Conservation (phyloP, 768 basidiomycete species). For the Russula vinacea region DNA sequence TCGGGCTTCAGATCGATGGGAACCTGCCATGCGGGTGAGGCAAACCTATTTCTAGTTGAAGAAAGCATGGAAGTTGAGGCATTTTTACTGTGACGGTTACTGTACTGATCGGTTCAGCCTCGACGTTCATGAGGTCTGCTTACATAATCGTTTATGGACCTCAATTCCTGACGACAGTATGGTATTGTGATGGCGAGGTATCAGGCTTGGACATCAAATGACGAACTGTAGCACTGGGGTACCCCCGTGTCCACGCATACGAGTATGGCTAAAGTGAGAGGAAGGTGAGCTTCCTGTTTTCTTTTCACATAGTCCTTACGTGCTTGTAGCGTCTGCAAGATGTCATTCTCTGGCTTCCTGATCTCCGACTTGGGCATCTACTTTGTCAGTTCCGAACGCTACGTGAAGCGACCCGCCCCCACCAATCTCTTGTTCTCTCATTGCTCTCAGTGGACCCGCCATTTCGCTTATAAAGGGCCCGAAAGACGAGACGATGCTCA, state of each 20-base stretch:
- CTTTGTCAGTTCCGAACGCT: not conserved
- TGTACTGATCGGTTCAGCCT: not conserved
- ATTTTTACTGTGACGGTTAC: not conserved
- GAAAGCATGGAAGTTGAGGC: not conserved
- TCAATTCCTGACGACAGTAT: too few relatives aligned
- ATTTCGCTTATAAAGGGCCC: not conserved
- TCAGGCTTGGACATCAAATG: too few relatives aligned
- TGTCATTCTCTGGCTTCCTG: not conserved
- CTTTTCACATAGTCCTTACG: not conserved
- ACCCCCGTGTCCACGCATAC: too few relatives aligned
- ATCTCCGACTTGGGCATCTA: not conserved
- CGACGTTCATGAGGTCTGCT: not conserved
- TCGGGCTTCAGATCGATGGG: constrained; percentile 8
- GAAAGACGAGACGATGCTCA: not conserved
- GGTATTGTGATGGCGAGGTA: too few relatives aligned
- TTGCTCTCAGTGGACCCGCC: not conserved
- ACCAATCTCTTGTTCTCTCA: not conserved
- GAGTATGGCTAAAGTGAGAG: not conserved
- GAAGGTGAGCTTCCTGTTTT: not conserved
- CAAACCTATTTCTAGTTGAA: not conserved
- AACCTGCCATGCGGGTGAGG: not conserved
- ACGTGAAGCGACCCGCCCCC: not conserved
- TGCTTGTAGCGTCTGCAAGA: not conserved
- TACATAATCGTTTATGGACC: too few relatives aligned
- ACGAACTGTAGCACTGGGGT: too few relatives aligned